These are phyloP conservation scores for Ananas comosus DNA, from an alignment of 176 grass and related monocot species.

Conservation along the genomic window DNA sequence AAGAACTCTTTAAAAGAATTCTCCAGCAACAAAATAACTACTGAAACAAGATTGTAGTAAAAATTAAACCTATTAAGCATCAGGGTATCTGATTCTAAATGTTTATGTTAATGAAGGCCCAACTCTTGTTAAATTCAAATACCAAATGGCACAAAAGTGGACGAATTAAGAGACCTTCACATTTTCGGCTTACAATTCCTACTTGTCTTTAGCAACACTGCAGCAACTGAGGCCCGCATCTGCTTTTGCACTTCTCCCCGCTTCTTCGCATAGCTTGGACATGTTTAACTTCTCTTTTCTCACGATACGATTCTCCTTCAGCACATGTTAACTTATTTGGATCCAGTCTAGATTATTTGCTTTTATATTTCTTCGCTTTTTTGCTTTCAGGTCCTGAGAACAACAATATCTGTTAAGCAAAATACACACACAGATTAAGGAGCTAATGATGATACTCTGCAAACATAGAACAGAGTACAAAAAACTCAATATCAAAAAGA, in stretches of 20 bases:
- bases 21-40: too few species aligned
- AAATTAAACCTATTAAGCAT: too few species aligned
- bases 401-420: conserved; percentile 49
- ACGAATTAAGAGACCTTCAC: conserved; percentile 43
- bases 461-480: background rate
- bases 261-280: conserved; percentile 66
- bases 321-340: too few species aligned
- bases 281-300: conserved; percentile 24
- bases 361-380: conserved; percentile 49
- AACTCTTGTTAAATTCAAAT: background rate
- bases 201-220: conserved; percentile 55
- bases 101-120: background rate
- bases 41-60: conserved; percentile 1
- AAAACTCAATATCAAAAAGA: background rate
- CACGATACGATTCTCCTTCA: conserved; percentile 63
- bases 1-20: too few species aligned
- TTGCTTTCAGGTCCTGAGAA: conserved; percentile 58
- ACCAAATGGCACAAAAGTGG: background rate
- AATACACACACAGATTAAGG: background rate
- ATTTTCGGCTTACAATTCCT: conserved; percentile 72
- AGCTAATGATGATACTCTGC: background rate
- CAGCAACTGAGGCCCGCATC: conserved; percentile 51
- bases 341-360: too few species aligned
- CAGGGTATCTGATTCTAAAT: background rate
- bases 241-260: conserved; percentile 52